These are phyloP conservation scores for Leptodermis oblonga DNA, from an alignment of 257 asterid genomes.

Conservation along the genomic window DNA sequence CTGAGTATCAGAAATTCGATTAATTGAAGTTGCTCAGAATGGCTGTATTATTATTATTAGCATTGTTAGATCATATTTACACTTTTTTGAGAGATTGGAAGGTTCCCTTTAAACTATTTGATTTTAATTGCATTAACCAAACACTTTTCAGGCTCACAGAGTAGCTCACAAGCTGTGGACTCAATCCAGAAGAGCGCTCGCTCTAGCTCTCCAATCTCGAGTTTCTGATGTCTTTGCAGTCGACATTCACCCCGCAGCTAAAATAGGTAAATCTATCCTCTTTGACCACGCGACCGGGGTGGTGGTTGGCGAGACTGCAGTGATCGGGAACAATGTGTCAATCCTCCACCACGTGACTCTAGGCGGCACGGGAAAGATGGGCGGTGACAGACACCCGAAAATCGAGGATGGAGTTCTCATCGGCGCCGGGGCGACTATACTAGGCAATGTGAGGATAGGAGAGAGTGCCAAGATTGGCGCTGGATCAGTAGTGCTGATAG, in stretches of 20 bases:
- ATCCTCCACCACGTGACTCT: slow-evolving; percentile 73
- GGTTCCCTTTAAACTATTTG: not conserved
- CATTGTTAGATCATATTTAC: not conserved
- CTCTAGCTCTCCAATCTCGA: slow-evolving; percentile 39
- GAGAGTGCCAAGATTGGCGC: slow-evolving; percentile 66
- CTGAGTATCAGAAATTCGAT: not conserved
- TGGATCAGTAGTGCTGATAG: slow-evolving; percentile 64
- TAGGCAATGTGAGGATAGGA: slow-evolving; percentile 63
- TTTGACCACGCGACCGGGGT: slow-evolving; percentile 71
- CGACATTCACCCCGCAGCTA: slow-evolving; percentile 48
- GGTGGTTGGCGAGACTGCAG: slow-evolving; percentile 85
- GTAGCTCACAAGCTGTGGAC: slow-evolving; percentile 43
- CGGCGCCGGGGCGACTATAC: slow-evolving; percentile 67
- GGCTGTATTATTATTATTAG: not conserved
- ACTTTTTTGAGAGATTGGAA: too few relatives aligned
- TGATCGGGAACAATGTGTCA: slow-evolving; percentile 66
- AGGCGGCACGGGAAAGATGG: slow-evolving; percentile 80
- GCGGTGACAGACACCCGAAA: slow-evolving; percentile 80
- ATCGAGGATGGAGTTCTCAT: slow-evolving; percentile 70
- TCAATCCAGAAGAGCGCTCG: slow-evolving; percentile 35
- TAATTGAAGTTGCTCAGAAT: not conserved
- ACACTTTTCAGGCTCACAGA: slow-evolving; percentile 32
- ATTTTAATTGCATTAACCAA: not conserved
- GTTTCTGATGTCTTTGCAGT: slow-evolving; percentile 43
- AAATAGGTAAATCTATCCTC: slow-evolving; percentile 37